Base-by-base conservation (phyloP, 2,329 filamentous ascomycete genomes). In the Pleoardoris graminearum region DNA sequence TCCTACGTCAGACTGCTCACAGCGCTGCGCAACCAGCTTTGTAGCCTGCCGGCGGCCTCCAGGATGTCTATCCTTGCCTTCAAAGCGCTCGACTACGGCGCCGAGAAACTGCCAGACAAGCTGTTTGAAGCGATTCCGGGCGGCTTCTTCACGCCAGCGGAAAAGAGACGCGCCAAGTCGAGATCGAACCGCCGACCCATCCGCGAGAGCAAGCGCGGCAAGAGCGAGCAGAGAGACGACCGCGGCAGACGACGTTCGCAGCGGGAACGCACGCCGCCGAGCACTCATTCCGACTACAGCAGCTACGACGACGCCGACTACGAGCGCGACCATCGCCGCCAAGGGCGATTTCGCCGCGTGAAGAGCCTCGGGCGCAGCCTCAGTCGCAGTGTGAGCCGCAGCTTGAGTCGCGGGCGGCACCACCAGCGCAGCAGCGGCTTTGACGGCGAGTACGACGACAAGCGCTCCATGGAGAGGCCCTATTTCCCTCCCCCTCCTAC, bases 51-150 rank as follows among this genome's bases (percentile, higher is more conserved):
- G n/a, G n/a, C n/a, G n/a, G 57, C 58, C 52, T 45, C 46, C 58
- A 67, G 54, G 19, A 72, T 72, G 70, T 64, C 69, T 41, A 64
- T 65, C 27, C 66, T 75, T 44, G 71, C 70, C 27, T 65, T 74
- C 50, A 73, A 73, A 55, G 72, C 71, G n/a, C 60, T 75, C 25
- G 62, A 61, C 51, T 69, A 69, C 62, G 72, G 70, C 52, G 71
- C 69, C 37, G 70, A 73, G 51, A 67, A 66, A 57, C 71, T 74
- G 50, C 71, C 71, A 30, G 72, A 75, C 66, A 69, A 59, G 45
- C 58, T 72, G 51, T 74, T 72, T 46, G 68, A 75, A 35, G 64
- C 65, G 21, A 65, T 74, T 17, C 72, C 72, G 39, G 72, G 71
- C 36, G 70, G 69, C 51, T 74, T 64, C 57, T 75, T 73, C 55